Percentiles rank a stretch among this genome's conserved stretches.
phyloP scores from a whole-genome alignment of 371 early-diverging fungal species.

The Syncephalastrum monosporum region DNA sequence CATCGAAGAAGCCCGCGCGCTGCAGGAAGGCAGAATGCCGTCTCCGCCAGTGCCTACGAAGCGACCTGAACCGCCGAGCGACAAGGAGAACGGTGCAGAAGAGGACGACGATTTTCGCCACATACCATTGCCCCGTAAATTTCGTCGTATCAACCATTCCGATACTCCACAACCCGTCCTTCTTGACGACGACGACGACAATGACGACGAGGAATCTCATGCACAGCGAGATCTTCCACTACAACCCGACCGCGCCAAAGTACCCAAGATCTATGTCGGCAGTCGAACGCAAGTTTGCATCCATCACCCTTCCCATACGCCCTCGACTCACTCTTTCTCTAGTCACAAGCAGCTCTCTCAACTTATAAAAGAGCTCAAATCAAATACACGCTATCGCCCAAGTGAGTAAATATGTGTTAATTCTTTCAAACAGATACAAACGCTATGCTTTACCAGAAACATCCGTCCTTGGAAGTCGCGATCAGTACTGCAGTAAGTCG shows the following conservation, averaged over 20 bases:
- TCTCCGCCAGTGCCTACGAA: too few relatives aligned
- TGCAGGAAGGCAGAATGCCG: too few relatives aligned
- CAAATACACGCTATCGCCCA: slow-evolving; percentile 54
- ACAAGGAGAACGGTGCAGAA: neutral
- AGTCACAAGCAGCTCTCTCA: slow-evolving; percentile 62
- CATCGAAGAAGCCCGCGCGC: too few relatives aligned
- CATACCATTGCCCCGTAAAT: slow-evolving; percentile 5
- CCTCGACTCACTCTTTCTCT: neutral
- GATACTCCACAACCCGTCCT: too few relatives aligned
- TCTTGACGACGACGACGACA: too few relatives aligned
- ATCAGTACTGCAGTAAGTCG: slow-evolving; percentile 49
- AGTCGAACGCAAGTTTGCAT: slow-evolving; percentile 51
- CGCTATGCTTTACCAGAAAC: slow-evolving; percentile 27
- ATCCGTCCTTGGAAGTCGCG: slow-evolving; percentile 55
- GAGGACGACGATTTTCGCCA: slow-evolving; percentile 32
- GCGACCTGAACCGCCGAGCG: neutral
- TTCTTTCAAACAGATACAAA: neutral
- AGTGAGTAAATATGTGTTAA: slow-evolving; percentile 22
- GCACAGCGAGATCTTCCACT: neutral
- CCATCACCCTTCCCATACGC: neutral
- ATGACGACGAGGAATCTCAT: neutral
- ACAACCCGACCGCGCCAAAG: neutral
- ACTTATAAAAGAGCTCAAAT: slow-evolving; percentile 49
- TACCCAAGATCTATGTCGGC: slow-evolving; percentile 51
- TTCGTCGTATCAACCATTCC: too few relatives aligned